Evolutionary conservation across 2,329 filamentous ascomycete genomes (phyloP).

Genomic region (Scedosporium dehoogii): DNA sequence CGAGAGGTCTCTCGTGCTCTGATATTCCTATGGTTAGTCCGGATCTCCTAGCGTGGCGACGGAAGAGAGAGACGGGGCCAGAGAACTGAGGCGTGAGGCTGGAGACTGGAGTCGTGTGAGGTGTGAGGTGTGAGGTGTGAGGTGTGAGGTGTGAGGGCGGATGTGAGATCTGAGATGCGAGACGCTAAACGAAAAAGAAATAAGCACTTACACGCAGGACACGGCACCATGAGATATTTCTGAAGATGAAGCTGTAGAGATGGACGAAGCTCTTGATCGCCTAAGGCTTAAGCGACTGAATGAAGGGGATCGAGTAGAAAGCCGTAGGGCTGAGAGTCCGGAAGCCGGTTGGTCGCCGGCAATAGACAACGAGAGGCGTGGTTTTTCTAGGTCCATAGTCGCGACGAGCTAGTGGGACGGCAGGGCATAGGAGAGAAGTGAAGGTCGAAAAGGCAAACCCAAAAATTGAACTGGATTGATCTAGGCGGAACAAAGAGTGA

Average conservation of each 20-base stretch:
- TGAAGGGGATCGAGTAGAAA: slow-evolving; percentile 20
- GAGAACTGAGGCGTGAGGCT: not conserved
- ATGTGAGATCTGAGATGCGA: too few species aligned
- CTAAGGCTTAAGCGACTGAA: slow-evolving; percentile 20
- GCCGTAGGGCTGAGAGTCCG: slow-evolving; percentile 21
- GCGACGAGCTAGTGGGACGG: not conserved
- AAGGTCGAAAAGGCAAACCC: not conserved
- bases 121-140: too few species aligned
- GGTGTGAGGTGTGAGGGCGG: too few species aligned
- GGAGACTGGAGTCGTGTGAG: too few species aligned
- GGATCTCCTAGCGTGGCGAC: not conserved
- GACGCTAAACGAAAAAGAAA: not conserved
- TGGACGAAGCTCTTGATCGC: slow-evolving; percentile 20
- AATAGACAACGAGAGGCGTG: not conserved
- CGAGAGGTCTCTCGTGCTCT: slow-evolving; percentile 21
- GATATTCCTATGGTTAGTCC: not conserved
- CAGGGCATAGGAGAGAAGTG: not conserved
- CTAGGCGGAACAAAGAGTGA: not conserved
- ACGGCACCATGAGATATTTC: slow-evolving; percentile 14
- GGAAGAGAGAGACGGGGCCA: not conserved
- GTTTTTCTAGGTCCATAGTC: slow-evolving; percentile 2
- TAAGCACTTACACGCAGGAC: slow-evolving; percentile 24
- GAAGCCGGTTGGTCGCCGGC: slow-evolving; percentile 12
- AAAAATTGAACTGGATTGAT: not conserved
- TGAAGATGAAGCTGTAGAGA: slow-evolving; percentile 15